Evolutionary conservation across 176 grass and related monocot species (phyloP), one percentile per base, ranked within the genome.

Genomic region (Rhynchospora breviuscula): DNA sequence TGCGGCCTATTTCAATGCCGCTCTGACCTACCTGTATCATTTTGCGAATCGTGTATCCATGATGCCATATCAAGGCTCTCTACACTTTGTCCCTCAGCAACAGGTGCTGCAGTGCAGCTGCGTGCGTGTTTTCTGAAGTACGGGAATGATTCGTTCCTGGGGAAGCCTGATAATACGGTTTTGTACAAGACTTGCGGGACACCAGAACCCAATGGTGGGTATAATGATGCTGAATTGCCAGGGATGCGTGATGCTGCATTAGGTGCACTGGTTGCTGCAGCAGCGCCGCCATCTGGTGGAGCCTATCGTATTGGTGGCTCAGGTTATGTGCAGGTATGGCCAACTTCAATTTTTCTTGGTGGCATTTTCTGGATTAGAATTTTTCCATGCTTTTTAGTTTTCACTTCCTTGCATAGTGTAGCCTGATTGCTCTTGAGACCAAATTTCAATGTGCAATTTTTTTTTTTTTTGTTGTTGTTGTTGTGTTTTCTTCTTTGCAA

Each of bases 1-100:
- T 88, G 62, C 8, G 94, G 89, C 10, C 80, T 97, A 56, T 94
- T 89, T 78, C 94, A 97, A 87, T 97, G 94, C 90, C 94, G 94
- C 66, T 93, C 90, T 15, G 92, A 97, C 87, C 92, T 97, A 26
- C 78, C 90, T 0, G 21, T 80, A 68, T 67, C 90, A 58, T 68
- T 84, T 70, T 97, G 94, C 83, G 65, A 25, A 48, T 70, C 83
- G 48, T 97, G 94, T 84, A 84, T 94, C 33, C 92, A 89, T 68
- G 85, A 84, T 70, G 87, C 92, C 63, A 78, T 97, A 84, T 67
- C 90, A 74, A 86, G 79, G 85, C 85, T 97, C 83, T 89, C 94
- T 5, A 85, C 87, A 44, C 85, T 92, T 67, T 94, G 94, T 84
- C 61, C 76, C 70, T 92, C 80, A 81, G 84, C 90, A 21, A 19